Conservation (phyloP, 148 eudicot genomes). For the Rhododendron williamsianum region DNA sequence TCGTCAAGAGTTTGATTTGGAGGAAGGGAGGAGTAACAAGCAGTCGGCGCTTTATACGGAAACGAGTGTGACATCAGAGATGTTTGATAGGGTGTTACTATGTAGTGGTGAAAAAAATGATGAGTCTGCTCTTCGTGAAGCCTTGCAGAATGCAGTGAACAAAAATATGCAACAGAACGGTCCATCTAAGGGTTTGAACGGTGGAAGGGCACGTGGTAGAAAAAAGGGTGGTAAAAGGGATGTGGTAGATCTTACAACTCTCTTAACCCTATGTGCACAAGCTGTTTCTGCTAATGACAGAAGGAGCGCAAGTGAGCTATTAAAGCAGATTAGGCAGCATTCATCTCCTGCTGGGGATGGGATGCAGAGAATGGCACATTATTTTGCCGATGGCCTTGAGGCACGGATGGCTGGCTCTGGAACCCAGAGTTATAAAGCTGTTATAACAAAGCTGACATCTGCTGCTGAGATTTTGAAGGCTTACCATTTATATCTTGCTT, state of each 20-base stretch:
- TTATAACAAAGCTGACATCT: constrained; percentile 38
- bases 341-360: constrained; percentile 66
- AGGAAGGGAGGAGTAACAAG: constrained; percentile 52
- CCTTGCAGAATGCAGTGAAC: constrained; percentile 35
- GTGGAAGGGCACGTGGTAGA: constrained; percentile 52
- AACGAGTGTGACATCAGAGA: constrained; percentile 57
- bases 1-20: constrained; percentile 29
- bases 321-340: constrained; percentile 58
- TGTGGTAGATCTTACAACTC: constrained; percentile 60
- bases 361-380: constrained; percentile 75
- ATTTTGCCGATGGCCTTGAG: constrained; percentile 77
- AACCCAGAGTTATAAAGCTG: constrained; percentile 41
- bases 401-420: constrained; percentile 81
- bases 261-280: constrained; percentile 72
- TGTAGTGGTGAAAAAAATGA: constrained; percentile 52
- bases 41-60: constrained; percentile 58
- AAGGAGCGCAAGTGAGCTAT: constrained; percentile 52
- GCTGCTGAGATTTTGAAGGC: constrained; percentile 70
- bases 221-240: constrained; percentile 35
- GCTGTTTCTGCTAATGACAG: constrained; percentile 58
- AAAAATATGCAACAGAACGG: constrained; percentile 33
- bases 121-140: constrained; percentile 64
- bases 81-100: constrained; percentile 68
- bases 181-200: constrained; percentile 33
- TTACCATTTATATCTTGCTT: constrained; percentile 58